Evolutionary conservation across 2,329 filamentous ascomycete species (phyloP), one percentile per base, ranked within the genome.

Genomic region (Penicillium frequentans): DNA sequence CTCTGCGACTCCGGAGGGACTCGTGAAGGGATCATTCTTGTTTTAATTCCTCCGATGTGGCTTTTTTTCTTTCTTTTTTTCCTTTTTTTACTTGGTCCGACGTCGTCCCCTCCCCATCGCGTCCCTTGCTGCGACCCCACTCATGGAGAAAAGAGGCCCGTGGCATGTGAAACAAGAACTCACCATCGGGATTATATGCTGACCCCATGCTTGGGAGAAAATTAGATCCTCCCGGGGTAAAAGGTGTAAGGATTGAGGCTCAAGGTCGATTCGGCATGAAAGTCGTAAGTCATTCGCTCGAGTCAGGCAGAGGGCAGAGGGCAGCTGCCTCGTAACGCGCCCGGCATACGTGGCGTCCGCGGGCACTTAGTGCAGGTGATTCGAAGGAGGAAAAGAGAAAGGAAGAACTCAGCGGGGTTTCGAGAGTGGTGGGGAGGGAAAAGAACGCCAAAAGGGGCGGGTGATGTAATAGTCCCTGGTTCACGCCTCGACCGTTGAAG

Each of bases 141-240:
- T 39, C 23, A 23, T 27, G 37, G 39, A 37, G 52, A 51, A 35
- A 33, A 49, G 61, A 50, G 48, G 33, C 24, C 48, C 48, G 51
- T 61, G 54, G 45, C 58, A 62, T 63, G 58, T 60, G 64, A 65
- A 68, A 62, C 56, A 54, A 50, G 55, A 63, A 54, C 74, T 75
- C 60, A 76, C 74, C 74, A 75, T 75, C 71, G 57, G 69, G 62
- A 61, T 70, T 68, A 58, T 69, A 69, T 60, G 68, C 63, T 60
- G 68, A 68, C 64, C 73, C 72, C 70, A 74, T 75, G 65, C 62
- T 65, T 58, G 52, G 27, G 48, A 43, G 35, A 48, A 21, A 55
- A 19, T 27, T 43, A 35, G 51, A 39, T 19, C 58, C 60, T 44
- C 35, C 33, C 43, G 43, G 37, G 43, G 47, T 29, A 33, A 42